Conservation (phyloP, 2,329 filamentous ascomycete species). For the Colletotrichum sp. region DNA sequence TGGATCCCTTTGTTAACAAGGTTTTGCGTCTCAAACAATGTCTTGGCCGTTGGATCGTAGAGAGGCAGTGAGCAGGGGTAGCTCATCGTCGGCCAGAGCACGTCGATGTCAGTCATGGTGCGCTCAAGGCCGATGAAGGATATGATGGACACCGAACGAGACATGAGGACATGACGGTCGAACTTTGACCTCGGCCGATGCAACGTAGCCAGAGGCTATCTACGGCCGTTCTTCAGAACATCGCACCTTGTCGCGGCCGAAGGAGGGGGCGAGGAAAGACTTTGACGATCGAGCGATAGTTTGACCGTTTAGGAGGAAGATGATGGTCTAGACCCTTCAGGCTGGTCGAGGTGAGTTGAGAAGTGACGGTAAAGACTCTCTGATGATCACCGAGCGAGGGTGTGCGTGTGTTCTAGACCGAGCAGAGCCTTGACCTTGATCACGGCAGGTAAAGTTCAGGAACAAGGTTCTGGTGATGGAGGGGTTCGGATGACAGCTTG, state of each 20-base stretch:
- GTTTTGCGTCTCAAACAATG: not conserved
- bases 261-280: not conserved
- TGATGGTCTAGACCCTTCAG: not conserved
- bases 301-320: not conserved
- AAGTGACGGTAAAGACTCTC: not conserved
- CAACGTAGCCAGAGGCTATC: not conserved
- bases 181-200: not conserved
- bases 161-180: not conserved
- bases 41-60: not conserved
- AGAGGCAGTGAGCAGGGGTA: not conserved
- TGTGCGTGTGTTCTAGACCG: not conserved
- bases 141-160: not conserved
- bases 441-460: not conserved
- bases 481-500: not conserved
- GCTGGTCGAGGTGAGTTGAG: not conserved
- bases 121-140: not conserved
- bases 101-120: not conserved
- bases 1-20: slow-evolving; percentile 8
- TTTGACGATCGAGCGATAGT: not conserved
- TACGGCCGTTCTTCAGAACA: not conserved
- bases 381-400: not conserved
- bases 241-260: not conserved
- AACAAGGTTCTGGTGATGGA: not conserved
- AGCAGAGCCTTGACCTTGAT: not conserved
- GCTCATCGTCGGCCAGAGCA: not conserved